Evolutionary conservation across 1,139 yeast genomes (phyloP).

Genomic region (Wickerhamomyces sp.): DNA sequence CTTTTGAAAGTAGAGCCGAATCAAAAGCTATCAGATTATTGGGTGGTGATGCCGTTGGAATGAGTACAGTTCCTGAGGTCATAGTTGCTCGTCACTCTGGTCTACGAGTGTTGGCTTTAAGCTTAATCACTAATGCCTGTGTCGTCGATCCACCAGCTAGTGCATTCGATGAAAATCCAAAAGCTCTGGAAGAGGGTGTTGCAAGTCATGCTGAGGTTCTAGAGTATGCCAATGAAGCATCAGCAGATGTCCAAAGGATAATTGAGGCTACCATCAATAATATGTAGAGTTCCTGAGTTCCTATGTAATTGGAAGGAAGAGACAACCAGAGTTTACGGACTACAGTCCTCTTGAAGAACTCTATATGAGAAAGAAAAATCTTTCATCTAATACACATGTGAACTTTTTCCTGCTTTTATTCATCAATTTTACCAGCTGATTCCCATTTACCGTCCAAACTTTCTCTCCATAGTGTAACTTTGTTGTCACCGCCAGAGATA

Average conservation of each 20-base stretch:
- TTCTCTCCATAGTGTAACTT: conserved; percentile 95
- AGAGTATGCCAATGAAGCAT: conserved; percentile 75
- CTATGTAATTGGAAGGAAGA: too few relatives aligned
- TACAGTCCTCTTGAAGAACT: too few relatives aligned
- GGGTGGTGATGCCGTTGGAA: conserved; percentile 96
- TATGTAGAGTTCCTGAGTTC: conserved; percentile 13
- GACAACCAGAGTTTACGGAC: too few relatives aligned
- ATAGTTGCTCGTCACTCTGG: conserved; percentile 88
- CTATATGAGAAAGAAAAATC: neutral
- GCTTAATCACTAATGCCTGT: conserved; percentile 81
- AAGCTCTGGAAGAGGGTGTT: conserved; percentile 63
- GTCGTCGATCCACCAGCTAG: conserved; percentile 73
- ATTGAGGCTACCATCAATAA: conserved; percentile 59
- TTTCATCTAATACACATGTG: neutral
- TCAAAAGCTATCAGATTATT: conserved; percentile 63
- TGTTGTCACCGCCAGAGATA: conserved; percentile 93
- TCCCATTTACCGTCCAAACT: conserved; percentile 94
- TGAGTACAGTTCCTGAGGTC: conserved; percentile 97
- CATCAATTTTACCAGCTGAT: conserved; percentile 90
- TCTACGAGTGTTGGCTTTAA: conserved; percentile 73
- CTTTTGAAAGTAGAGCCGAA: conserved; percentile 91
- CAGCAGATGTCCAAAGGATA: conserved; percentile 69
- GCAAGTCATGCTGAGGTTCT: conserved; percentile 90
- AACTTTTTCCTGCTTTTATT: conserved; percentile 31
- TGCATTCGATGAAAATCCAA: conserved; percentile 52